These are phyloP conservation scores for Cryptococcus maquisensis DNA, from an alignment of 1,284 basidiomycete species.

Conservation along the genomic window DNA sequence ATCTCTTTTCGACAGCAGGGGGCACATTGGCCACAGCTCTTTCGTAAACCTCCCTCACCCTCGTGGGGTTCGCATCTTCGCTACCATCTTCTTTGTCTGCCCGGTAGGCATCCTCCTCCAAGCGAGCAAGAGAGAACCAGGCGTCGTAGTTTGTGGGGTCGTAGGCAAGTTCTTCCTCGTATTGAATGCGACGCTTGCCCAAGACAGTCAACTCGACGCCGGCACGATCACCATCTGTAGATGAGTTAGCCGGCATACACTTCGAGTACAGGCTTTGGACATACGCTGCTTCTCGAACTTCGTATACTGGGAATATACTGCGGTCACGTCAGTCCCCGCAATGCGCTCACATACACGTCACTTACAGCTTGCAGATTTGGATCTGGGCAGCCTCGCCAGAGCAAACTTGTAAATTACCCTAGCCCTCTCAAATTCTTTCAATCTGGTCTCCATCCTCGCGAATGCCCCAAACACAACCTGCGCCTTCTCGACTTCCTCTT, in stretches of 20 bases:
- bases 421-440: conserved; percentile 95
- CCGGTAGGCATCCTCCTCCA: conserved; percentile 84
- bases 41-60: conserved; percentile 92
- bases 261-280: no score
- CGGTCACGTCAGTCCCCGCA: conserved; percentile 8
- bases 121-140: conserved; percentile 93
- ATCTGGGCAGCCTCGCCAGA: conserved; percentile 79
- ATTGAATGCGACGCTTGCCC: conserved; percentile 93
- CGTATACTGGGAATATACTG: conserved; percentile 72
- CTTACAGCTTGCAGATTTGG: conserved; percentile 66
- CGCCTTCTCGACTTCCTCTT: conserved; percentile 94
- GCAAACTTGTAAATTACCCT: conserved; percentile 99
- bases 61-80: conserved; percentile 53
- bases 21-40: conserved; percentile 94
- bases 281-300: conserved; percentile 92
- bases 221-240: conserved; percentile 68
- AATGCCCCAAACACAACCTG: conserved; percentile 95
- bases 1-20: conserved; percentile 56
- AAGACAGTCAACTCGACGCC: conserved; percentile 91
- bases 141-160: conserved; percentile 92
- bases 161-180: conserved; percentile 86
- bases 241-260: neutral
- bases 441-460: conserved; percentile 93
- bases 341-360: neutral
- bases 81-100: conserved; percentile 69